Conservation (phyloP, 176 grass and related monocot species). For the Musa troglodytarum region DNA sequence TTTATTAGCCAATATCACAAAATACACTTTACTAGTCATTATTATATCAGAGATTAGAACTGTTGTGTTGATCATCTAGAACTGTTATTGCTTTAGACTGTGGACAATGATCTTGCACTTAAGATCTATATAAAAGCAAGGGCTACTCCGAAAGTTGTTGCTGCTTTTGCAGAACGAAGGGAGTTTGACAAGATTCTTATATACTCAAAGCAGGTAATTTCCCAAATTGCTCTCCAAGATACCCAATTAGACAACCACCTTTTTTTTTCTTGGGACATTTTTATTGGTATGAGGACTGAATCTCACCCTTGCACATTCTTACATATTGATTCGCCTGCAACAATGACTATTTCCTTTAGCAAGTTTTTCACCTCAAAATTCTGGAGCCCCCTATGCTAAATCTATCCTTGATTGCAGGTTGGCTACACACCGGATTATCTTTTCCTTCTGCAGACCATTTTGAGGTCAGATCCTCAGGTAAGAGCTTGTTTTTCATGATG, state of each 20-base stretch:
- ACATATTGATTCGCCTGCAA: background rate
- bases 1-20: background rate
- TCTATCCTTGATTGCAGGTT: constrained; percentile 44
- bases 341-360: background rate
- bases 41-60: too few relatives aligned
- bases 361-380: background rate
- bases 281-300: background rate
- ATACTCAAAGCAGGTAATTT: constrained; percentile 82
- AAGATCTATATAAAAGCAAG: constrained; percentile 23
- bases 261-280: background rate
- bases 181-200: constrained; percentile 70
- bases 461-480: constrained; percentile 93
- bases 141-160: constrained; percentile 21
- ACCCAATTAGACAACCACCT: background rate
- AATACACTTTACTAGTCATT: too few relatives aligned
- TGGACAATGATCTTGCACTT: constrained; percentile 21
- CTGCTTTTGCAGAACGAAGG: constrained; percentile 24
- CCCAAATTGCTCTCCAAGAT: background rate
- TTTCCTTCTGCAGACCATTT: constrained; percentile 88
- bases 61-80: too few relatives aligned
- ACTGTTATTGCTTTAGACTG: constrained; percentile 5
- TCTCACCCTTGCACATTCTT: background rate
- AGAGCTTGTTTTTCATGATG: background rate
- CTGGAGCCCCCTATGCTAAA: constrained; percentile 10
- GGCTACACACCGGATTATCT: constrained; percentile 92